A percentile compares a stretch with the other conserved stretches of the same genome.
Conservation (phyloP, 306 rosid species). For the Cicer chorassanicum region DNA sequence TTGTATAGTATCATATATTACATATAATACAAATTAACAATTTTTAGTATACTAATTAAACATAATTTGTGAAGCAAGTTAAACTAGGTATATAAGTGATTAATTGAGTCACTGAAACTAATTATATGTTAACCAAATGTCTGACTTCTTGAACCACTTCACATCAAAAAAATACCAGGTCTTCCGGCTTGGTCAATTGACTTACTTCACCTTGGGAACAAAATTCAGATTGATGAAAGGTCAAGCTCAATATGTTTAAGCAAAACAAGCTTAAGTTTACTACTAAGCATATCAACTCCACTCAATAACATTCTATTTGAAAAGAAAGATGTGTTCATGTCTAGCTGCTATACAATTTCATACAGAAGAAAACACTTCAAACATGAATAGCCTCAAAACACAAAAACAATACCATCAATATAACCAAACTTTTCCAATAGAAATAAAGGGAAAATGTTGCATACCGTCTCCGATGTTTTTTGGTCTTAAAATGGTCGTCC, state of each 20-base stretch:
- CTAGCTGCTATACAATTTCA: slow-evolving; percentile 1
- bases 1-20: not conserved
- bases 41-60: not conserved
- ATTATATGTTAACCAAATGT: not conserved
- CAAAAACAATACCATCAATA: slow-evolving; percentile 24
- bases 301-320: not conserved
- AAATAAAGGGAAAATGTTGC: not conserved
- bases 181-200: not conserved
- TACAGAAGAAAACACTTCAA: slow-evolving; percentile 23
- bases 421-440: not conserved
- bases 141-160: not conserved
- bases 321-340: slow-evolving; percentile 6
- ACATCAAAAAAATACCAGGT: not conserved
- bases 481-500: slow-evolving; percentile 93
- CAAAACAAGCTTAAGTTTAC: slow-evolving; percentile 17
- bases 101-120: slow-evolving; percentile 17
- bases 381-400: slow-evolving; percentile 29
- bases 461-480: slow-evolving; percentile 85
- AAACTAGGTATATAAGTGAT: not conserved
- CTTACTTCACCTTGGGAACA: not conserved
- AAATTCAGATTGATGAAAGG: slow-evolving; percentile 5
- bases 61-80: not conserved
- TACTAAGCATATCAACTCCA: slow-evolving; percentile 6
- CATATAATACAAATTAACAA: not conserved
- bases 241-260: not conserved